These are phyloP conservation scores for Teratosphaeria viscida DNA, from an alignment of 2,329 filamentous ascomycete species.

Conservation along the genomic window DNA sequence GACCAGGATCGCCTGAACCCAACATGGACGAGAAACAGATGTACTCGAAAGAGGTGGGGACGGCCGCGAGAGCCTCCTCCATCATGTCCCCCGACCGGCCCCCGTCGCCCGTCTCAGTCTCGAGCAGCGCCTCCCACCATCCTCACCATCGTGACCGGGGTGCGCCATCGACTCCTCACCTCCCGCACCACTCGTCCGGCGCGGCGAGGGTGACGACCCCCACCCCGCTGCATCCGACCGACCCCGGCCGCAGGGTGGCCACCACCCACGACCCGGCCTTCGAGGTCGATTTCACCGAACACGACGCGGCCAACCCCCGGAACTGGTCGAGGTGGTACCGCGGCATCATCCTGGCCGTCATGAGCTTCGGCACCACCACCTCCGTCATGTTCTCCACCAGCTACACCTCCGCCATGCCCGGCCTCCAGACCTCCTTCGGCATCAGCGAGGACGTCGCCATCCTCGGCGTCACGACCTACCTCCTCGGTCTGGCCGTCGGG, in stretches of 20 bases:
- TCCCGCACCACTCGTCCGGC: conserved; percentile 19
- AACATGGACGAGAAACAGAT: not conserved
- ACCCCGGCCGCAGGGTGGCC: conserved; percentile 12
- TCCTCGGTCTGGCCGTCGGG: conserved; percentile 62
- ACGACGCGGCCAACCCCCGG: conserved; percentile 54
- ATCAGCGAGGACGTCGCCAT: conserved; percentile 54
- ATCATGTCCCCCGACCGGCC: conserved; percentile 19
- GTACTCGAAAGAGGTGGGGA: not conserved
- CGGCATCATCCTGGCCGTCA: conserved; percentile 41
- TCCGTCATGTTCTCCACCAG: conserved; percentile 63
- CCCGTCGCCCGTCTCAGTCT: conserved; percentile 13
- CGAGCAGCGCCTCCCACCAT: conserved; percentile 4
- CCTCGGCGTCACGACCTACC: conserved; percentile 67
- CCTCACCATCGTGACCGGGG: conserved; percentile 11
- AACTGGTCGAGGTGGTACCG: conserved; percentile 57
- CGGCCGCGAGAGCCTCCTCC: not conserved
- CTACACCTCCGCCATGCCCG: conserved; percentile 62
- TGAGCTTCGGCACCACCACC: conserved; percentile 47
- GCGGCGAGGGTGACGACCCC: conserved; percentile 19
- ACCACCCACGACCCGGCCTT: conserved; percentile 44
- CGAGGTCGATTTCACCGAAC: conserved; percentile 61
- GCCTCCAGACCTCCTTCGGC: conserved; percentile 58
- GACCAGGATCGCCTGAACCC: not conserved
- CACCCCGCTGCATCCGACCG: conserved; percentile 10
- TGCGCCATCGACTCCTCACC: conserved; percentile 14